Evolutionary conservation across 2,329 filamentous ascomycete genomes (phyloP).

Genomic region (Knufia fluminis): DNA sequence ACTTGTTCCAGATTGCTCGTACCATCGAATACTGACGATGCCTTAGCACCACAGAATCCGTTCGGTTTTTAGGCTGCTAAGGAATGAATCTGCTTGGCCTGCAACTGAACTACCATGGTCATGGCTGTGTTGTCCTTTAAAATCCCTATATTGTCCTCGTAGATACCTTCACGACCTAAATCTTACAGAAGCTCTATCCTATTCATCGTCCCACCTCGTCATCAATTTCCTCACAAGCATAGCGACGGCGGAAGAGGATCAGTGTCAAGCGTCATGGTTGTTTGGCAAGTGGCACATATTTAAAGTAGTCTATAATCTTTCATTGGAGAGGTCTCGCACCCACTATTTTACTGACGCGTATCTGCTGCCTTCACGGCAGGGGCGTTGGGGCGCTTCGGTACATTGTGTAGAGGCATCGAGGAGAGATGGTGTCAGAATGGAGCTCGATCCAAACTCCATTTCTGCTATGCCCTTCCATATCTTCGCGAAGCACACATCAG

Average conservation of each 20-base stretch:
- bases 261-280: neutral
- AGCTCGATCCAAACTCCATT: too few relatives aligned
- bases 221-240: neutral
- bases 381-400: too few relatives aligned
- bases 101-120: too few relatives aligned
- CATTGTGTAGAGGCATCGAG: too few relatives aligned
- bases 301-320: neutral
- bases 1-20: constrained; percentile 4
- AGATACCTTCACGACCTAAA: neutral
- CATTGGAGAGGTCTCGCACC: neutral
- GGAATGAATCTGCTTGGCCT: too few relatives aligned
- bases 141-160: neutral
- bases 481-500: too few relatives aligned
- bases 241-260: neutral
- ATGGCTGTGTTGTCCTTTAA: neutral
- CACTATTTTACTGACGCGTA: too few relatives aligned
- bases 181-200: neutral
- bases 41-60: constrained; percentile 56
- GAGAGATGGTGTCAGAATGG: too few relatives aligned
- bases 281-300: neutral
- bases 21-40: constrained; percentile 12
- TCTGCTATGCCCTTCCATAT: too few relatives aligned
- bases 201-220: neutral
- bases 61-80: constrained; percentile 52
- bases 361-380: too few relatives aligned